A percentile compares a stretch with the other conserved stretches of the same genome.
phyloP scores from a whole-genome alignment of 768 basidiomycete genomes.

The Glaciozyma antarctica region DNA sequence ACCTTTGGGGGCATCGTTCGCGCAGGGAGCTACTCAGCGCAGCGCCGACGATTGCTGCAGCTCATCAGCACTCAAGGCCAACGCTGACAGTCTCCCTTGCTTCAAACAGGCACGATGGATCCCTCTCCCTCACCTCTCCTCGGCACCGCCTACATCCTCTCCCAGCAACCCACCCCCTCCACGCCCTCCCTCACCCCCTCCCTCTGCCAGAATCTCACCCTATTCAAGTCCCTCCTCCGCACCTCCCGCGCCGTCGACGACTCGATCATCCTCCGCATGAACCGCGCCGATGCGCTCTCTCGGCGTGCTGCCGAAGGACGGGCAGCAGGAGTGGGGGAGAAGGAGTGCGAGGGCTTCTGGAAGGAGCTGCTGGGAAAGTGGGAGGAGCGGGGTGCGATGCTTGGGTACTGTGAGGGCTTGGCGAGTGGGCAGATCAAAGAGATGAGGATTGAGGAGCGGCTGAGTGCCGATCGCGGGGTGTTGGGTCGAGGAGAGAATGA shows the following conservation, averaged over 20 bases:
- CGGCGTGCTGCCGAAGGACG: neutral
- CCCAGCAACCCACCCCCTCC: neutral
- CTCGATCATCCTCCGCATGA: neutral
- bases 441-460: neutral
- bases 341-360: slow-evolving; percentile 4
- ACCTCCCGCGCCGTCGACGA: slow-evolving; percentile 2
- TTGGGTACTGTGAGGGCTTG: slow-evolving; percentile 4
- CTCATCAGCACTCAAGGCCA: too few species aligned
- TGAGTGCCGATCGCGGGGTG: neutral
- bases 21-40: too few species aligned
- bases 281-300: neutral
- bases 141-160: slow-evolving; percentile 5
- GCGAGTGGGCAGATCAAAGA: neutral
- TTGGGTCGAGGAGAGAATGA: neutral
- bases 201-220: neutral
- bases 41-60: too few species aligned
- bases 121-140: neutral
- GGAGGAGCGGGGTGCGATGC: slow-evolving; percentile 1
- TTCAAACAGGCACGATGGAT: too few species aligned
- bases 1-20: too few species aligned
- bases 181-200: neutral
- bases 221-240: slow-evolving; percentile 5
- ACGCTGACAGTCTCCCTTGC: too few species aligned
- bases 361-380: neutral
- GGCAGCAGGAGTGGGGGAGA: neutral